phyloP scores from a whole-genome alignment of 129 eudicot genomes.

The Artemisia tridentata region DNA sequence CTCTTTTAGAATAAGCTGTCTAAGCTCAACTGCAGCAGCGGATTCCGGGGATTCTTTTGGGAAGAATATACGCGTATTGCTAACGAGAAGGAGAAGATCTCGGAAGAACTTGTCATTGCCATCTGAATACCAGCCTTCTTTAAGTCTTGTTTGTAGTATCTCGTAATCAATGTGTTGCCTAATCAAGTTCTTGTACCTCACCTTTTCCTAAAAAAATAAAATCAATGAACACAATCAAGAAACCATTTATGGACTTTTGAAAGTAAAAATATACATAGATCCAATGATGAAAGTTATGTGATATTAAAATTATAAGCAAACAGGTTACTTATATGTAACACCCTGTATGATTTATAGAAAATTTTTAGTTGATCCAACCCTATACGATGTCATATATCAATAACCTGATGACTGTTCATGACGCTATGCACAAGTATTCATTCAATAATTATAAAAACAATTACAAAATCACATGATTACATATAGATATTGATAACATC shows the following conservation, averaged over 20 bases:
- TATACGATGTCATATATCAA: too few species aligned
- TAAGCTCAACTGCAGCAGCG: constrained; percentile 53
- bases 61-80: constrained; percentile 61
- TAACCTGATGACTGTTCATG: too few species aligned
- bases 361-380: too few species aligned
- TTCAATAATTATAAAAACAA: not conserved
- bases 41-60: constrained; percentile 48
- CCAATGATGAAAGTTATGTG: too few species aligned
- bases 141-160: constrained; percentile 47
- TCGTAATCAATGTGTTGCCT: constrained; percentile 64
- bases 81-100: constrained; percentile 58
- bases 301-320: too few species aligned
- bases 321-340: too few species aligned
- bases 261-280: too few species aligned
- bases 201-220: constrained; percentile 41
- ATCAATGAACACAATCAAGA: not conserved
- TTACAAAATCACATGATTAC: not conserved
- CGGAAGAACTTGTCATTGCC: constrained; percentile 53
- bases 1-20: constrained; percentile 47
- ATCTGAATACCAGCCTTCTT: constrained; percentile 54
- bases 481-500: not conserved
- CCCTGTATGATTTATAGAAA: too few species aligned
- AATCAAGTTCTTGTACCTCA: constrained; percentile 53
- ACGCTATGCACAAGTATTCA: too few species aligned
- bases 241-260: not conserved